Evolutionary conservation across 2,329 filamentous ascomycete species (phyloP).

Genomic region (Colletotrichum euphorbiae): DNA sequence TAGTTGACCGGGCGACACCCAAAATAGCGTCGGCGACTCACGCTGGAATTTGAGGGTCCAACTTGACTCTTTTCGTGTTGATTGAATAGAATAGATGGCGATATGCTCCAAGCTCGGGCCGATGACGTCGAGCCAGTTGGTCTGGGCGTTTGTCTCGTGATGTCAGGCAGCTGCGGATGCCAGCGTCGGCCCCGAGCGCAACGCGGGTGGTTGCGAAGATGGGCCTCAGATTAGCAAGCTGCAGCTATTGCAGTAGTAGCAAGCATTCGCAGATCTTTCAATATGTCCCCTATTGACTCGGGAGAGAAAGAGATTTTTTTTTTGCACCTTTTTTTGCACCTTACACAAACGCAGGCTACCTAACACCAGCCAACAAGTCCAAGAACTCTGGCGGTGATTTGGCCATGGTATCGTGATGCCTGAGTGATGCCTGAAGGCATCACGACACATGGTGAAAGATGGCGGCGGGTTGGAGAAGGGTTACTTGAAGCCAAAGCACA

Average conservation of each 20-base stretch:
- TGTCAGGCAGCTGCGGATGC: conserved; percentile 37
- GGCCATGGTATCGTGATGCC: too few species aligned
- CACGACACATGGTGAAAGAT: conserved; percentile 2
- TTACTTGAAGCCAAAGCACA: background rate
- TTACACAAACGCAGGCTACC: background rate
- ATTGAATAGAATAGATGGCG: background rate
- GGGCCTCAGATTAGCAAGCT: conserved; percentile 17
- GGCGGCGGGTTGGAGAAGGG: conserved; percentile 18
- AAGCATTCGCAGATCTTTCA: background rate
- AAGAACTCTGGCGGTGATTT: conserved; percentile 12
- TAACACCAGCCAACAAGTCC: conserved; percentile 11
- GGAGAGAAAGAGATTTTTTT: background rate
- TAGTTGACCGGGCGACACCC: background rate
- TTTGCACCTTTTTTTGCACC: too few species aligned
- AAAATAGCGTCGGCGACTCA: conserved; percentile 10
- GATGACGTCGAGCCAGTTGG: conserved; percentile 34
- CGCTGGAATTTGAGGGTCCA: background rate
- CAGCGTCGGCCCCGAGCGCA: conserved; percentile 25
- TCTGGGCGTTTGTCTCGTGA: conserved; percentile 37
- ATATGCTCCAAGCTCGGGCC: background rate
- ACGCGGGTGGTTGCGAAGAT: conserved; percentile 29
- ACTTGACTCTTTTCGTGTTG: background rate
- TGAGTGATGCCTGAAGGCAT: too few species aligned
- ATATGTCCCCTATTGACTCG: background rate
- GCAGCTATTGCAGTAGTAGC: conserved; percentile 16